phyloP scores from a whole-genome alignment of 2,329 filamentous ascomycete genomes.

The Fusarium tricinctum region DNA sequence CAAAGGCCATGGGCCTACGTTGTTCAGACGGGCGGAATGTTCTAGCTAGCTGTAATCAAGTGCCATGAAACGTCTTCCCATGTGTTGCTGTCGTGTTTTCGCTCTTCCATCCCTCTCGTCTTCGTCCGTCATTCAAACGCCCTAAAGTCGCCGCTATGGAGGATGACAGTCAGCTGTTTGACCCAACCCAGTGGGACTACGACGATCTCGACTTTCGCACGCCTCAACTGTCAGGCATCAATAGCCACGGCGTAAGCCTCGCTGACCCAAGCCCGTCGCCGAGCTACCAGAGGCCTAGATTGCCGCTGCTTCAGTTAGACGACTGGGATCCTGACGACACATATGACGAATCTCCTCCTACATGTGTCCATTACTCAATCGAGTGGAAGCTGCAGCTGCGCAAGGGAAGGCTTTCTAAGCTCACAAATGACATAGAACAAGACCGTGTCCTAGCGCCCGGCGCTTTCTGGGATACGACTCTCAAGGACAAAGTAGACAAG shows the following conservation, averaged over 20 bases:
- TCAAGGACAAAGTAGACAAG: conserved; percentile 9
- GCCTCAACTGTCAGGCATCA: background rate
- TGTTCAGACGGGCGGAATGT: no score
- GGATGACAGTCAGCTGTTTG: no score
- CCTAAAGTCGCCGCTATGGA: no score
- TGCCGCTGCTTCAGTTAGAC: conserved; percentile 13
- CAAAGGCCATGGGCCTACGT: no score
- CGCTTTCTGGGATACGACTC: conserved; percentile 20
- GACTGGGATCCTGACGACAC: conserved; percentile 15
- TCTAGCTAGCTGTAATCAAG: no score
- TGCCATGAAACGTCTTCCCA: background rate
- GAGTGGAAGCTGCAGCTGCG: conserved; percentile 25
- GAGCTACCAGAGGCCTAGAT: background rate
- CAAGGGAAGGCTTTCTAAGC: conserved; percentile 15
- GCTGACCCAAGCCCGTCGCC: background rate
- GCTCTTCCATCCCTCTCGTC: background rate
- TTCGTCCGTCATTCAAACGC: no score
- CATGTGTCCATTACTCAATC: conserved; percentile 23
- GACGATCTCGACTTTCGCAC: background rate
- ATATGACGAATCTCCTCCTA: conserved; percentile 22
- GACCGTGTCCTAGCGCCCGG: conserved; percentile 17
- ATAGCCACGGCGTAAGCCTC: background rate
- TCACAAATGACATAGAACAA: conserved; percentile 18
- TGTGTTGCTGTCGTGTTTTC: background rate
- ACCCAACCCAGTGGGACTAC: no score